Base-by-base conservation (phyloP, 2,329 filamentous ascomycete genomes). In the Hypoxylon sp. region DNA sequence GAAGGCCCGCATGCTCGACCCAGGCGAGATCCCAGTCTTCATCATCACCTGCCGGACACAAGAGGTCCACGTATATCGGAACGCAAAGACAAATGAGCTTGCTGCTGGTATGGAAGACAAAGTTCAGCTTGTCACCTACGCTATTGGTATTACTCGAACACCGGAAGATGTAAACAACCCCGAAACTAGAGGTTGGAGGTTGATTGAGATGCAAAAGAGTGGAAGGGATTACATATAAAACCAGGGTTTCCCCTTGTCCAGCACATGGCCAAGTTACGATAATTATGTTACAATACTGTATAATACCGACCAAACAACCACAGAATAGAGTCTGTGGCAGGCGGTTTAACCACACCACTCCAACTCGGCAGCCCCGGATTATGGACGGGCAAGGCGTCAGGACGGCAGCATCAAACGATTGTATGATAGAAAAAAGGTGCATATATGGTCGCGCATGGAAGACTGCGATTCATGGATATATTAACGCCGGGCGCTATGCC, bases 121-220 rank as follows among this genome's bases (percentile, higher is more conserved):
- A 83, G 96, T 99, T 23, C 96, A 99, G 82, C 90, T 97, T 73
- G 96, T 99, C 73, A 98, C 96, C 1, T 99, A 99, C 77, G 96
- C 95, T 70, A 98, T 99, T 74, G 96, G 96, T 75, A 92, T 99
- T 67, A 99, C 96, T 2, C 87, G 96, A 72, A 90, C 97, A 66
- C 91, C 96, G 1, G 96, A 99, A 78, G 96, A 99, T 74, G 95
- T 98, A 73, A 95, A 91, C 84, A 98, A 99, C 80, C 93, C 94
- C 1, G 96, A 99, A 83, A 99, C 96, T 10, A 88, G 94, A 77
- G 96, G 96, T 32, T 99, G 96, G 96, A 91, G 95, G 76, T 84
- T 99, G 80, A 98, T 99, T 78, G 96, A 99, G 84, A 89, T 99
- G 85, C 96, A 99, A 82, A 99, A 99, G 90, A 97, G 93, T 80